Base-by-base conservation (phyloP, 1,284 basidiomycete species). In the Apiotrichum domesticum region DNA sequence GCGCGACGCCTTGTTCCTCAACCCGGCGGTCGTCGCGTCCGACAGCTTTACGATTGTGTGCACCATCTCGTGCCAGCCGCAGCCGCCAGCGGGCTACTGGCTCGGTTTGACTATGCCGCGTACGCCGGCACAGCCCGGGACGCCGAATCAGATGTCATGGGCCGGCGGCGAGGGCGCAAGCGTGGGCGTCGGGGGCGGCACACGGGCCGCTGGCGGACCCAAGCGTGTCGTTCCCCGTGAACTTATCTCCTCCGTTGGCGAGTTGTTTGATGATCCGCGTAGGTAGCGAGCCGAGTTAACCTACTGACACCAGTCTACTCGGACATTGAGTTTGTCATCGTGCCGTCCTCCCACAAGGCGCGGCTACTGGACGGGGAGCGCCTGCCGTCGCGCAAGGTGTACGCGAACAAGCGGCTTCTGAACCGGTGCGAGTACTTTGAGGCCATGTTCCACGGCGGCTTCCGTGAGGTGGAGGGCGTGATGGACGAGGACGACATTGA, bases 281-380 rank as follows among this genome's bases (percentile, higher is more conserved):
- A 51, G 60, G 74, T 66, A 11, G 21, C 21, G 21, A 21, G 21
- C 21, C 21, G 21, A 21, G 21, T 21, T 21, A 21, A 2, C 8
- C 11, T 42, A 50, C 32, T 35, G 34, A 51, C 14, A 40, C 5
- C 37, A 41, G 73, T 83, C 11, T 91, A 91, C 67, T 89, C 87
- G 4, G 88, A 91, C 67, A 82, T 90, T 35, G 85, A 87, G 71
- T 91, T 91, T 63, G 76, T 89, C 29, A 75, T 90, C 21, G 85
- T 86, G 0, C 42, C 58, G 6, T 57, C 59, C 5, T 58, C 45
- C 14, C 50, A 37, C 37, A 32, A 35, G n/a, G 21, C 32, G 32
- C 35, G 43, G 8, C 10, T 32, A n/a, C 9, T 40, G 6, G 48
- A 13, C 46, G 34, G 53, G 46, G 46, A 44, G 11, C 55, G 46